Evolutionary conservation across 805 yeast species (phyloP), one percentile per base, ranked within the genome.

Genomic region (Sugiyamaella marilandica): DNA sequence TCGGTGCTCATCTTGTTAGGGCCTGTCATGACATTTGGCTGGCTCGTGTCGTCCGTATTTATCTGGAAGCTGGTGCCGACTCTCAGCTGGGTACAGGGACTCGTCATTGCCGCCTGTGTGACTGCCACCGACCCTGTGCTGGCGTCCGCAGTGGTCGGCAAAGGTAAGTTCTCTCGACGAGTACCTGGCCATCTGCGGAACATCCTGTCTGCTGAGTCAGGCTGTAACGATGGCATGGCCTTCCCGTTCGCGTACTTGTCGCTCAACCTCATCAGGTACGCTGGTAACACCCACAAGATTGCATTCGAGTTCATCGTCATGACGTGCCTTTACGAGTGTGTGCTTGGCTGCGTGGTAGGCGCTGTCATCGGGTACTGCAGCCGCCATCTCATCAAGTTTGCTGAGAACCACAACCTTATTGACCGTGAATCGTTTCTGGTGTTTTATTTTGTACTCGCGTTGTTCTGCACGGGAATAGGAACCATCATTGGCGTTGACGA

Each of bases 91-190:
- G 68, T 86, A 18, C 87, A 83, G 47, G 83, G 88, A 2, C 75
- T 90, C 34, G 75, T 84, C 46, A 81, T 90, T 1, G 79, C 91
- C 32, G 96, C 95, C 1, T 89, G 96, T 66, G 83, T 90, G 45
- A 91, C 97, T 0, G 97, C 97, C 1, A 91, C 97, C 0, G 97
- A 90, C 70, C 97, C 97, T 5, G 94, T 90, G 41, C 75, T 90
- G 63, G 96, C 97, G 1, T 94, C 96, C 14, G 96, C 97, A 2
- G 96, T 90, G 36, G 96, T 90, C 10, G 96, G 96, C 67, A 90
- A 87, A 62, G 96, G 96, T 59, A 87, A 87, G 65, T 90, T 90
- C 66, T 96, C 96, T 11, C 81, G 80, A 63, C 79, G 96, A 51
- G 95, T 90, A 14, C 95, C 96, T 1, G 96, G 95, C n/a, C 97